Evolutionary conservation across 805 yeast genomes (phyloP), one percentile per base, ranked within the genome.

Genomic region (Candida suzukii): DNA sequence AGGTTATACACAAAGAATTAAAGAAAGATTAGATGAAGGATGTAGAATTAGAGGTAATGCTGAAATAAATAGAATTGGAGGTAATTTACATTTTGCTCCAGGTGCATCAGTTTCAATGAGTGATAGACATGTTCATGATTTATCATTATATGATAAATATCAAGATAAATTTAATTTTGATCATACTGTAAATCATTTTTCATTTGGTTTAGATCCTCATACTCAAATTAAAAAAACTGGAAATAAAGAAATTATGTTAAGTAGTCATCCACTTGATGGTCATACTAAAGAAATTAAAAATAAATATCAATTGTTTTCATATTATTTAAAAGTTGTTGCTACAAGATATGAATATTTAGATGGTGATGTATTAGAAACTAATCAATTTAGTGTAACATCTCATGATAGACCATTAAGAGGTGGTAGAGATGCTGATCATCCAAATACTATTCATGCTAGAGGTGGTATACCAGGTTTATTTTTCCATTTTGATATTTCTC

Each of bases 51-150:
- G 74, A 47, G 99, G 99, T 25, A 69, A 74, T 19, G 82, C 95
- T 7, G 68, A 76, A 50, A 77, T 93, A 55, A 86, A 86, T 62
- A 78, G 95, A 64, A 83, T 93, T 35, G 80, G 83, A 19, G 99
- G 99, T 37, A 84, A 87, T 54, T 65, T 93, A 47, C 98, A 93
- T 66, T 88, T 93, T 71, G 96, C 97, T 1, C 98, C 99, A 4
- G 99, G 99, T 32, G 78, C 83, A 21, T 79, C 95, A 2, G 71
- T 70, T 53, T 74, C 80, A 31, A 60, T 64, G 43, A 61, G 65
- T 10, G 78, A 76, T 16, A 71, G 73, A 39, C 99, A 93, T 60
- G 71, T 76, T 44, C 99, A 93, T 65, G 99, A 93, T 57, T 62
- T 84, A 41, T 83, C 95, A 8, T 68, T 87, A 40, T 93, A 75